Evolutionary conservation across 768 basidiomycete species (phyloP).

Genomic region (Mycena pura): DNA sequence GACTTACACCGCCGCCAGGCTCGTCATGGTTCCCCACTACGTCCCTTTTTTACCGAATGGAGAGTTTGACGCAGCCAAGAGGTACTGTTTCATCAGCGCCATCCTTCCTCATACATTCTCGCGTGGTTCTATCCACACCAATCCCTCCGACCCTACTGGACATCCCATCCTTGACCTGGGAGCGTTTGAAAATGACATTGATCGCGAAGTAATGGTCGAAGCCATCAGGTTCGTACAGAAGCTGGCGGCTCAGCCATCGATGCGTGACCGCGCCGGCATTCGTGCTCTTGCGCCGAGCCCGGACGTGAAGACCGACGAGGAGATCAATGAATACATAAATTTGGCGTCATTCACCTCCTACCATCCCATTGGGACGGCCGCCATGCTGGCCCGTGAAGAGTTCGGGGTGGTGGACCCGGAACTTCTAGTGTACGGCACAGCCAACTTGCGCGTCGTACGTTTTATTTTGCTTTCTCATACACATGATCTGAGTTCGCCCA

Average conservation of each 20-base stretch:
- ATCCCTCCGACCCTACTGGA: not conserved
- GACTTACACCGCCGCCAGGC: not conserved
- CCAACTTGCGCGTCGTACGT: conserved; percentile 33
- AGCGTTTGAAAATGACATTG: conserved; percentile 11
- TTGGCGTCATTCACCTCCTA: conserved; percentile 12
- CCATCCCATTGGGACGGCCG: conserved; percentile 34
- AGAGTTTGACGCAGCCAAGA: not conserved
- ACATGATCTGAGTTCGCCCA: not conserved
- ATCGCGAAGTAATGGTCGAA: conserved; percentile 13
- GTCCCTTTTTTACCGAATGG: conserved; percentile 5
- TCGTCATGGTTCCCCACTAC: conserved; percentile 19
- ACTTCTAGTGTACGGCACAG: conserved; percentile 40
- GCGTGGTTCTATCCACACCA: conserved; percentile 12
- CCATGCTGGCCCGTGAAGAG: conserved; percentile 45
- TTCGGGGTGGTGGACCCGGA: conserved; percentile 46
- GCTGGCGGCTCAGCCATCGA: not conserved
- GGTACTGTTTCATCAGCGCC: not conserved
- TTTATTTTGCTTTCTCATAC: not conserved
- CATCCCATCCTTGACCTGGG: conserved; percentile 5
- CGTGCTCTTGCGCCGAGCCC: conserved; percentile 32
- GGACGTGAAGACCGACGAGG: conserved; percentile 34
- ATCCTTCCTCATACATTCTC: conserved; percentile 6
- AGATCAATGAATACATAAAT: conserved; percentile 29
- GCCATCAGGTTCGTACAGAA: conserved; percentile 11
- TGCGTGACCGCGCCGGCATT: conserved; percentile 28